Conservation (phyloP, 805 yeast genomes). For the Clavispora phyllophila region DNA sequence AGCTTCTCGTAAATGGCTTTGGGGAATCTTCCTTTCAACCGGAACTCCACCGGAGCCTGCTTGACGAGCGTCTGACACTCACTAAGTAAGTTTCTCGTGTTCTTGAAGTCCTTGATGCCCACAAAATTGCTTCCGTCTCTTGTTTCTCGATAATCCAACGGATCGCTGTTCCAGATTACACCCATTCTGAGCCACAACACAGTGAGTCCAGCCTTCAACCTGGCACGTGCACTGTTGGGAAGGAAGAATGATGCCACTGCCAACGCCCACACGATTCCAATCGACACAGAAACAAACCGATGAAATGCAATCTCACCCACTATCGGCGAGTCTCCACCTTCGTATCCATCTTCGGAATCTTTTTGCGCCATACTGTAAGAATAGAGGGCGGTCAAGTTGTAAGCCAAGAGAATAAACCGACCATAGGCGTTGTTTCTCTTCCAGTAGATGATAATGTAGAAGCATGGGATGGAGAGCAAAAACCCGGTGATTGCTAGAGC, state of each 20-base stretch:
- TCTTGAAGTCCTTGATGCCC: constrained; percentile 44
- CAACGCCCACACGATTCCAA: constrained; percentile 77
- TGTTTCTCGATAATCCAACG: constrained; percentile 42
- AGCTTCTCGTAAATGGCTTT: constrained; percentile 44
- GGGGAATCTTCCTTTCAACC: constrained; percentile 74
- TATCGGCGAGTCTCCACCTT: constrained; percentile 67
- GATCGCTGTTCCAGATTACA: constrained; percentile 73
- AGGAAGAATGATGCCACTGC: constrained; percentile 58
- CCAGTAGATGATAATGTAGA: constrained; percentile 66
- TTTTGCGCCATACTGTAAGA: constrained; percentile 62
- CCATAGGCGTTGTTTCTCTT: constrained; percentile 58
- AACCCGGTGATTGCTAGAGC: constrained; percentile 49
- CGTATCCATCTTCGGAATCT: constrained; percentile 54
- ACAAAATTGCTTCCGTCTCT: constrained; percentile 17
- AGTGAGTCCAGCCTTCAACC: constrained; percentile 61
- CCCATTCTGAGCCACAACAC: constrained; percentile 78
- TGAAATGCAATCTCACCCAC: constrained; percentile 74
- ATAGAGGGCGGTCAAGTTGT: constrained; percentile 72
- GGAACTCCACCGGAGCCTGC: constrained; percentile 71
- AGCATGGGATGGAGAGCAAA: constrained; percentile 42
- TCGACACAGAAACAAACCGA: constrained; percentile 63
- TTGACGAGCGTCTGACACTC: constrained; percentile 57
- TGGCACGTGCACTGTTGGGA: constrained; percentile 71
- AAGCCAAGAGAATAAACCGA: constrained; percentile 66
- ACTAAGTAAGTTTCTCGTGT: constrained; percentile 48